Evolutionary conservation across 1,284 basidiomycete species (phyloP), one percentile per base, ranked within the genome.

Genomic region (Singerocomus inundabilis): DNA sequence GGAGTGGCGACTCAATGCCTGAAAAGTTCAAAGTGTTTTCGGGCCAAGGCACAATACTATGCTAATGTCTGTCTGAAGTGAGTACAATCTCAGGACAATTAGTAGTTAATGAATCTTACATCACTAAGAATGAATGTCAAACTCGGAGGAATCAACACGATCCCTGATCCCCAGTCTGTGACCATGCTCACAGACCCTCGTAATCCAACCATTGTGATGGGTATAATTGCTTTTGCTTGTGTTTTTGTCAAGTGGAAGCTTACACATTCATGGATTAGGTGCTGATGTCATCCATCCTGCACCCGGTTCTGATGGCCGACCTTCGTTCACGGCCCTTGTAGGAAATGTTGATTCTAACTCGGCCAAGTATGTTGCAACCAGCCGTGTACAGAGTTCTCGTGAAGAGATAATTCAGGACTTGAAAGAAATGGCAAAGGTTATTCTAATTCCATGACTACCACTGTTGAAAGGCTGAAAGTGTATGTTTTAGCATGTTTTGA

Each of bases 31-130:
- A 88, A 86, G 57, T 85, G 84, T 59, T 75, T 68, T 51, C 68
- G 75, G 7, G 87, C 83, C 0, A 88, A 81, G 52, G 64, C 76
- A 0, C 88, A 90, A 56, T 91, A 90, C 60, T 91, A 75, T 51
- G 85, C 88, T 0, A 91, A 91, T 55, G 82, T 91, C 6, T 82
- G 78, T 55, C 66, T 91, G n/a, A 91, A 91, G 88, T 89, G 49
- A 60, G 77, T 29, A 15, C 31, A 18, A 38, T 43, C 30, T 47
- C 40, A n/a, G 44, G 18, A 15, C 36, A 13, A n/a, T n/a, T 6
- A 25, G 16, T 32, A 11, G 18, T 18, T 35, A 18, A 9, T 6
- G 24, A 35, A 40, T 45, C 48, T 52, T 34, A 62, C 4, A 32
- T 9, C 10, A 2, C 38, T 8, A 57, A 91, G 88, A 63, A 76